Conservation (phyloP, 1,139 yeast species). For the Geotrichum histeridarum region DNA sequence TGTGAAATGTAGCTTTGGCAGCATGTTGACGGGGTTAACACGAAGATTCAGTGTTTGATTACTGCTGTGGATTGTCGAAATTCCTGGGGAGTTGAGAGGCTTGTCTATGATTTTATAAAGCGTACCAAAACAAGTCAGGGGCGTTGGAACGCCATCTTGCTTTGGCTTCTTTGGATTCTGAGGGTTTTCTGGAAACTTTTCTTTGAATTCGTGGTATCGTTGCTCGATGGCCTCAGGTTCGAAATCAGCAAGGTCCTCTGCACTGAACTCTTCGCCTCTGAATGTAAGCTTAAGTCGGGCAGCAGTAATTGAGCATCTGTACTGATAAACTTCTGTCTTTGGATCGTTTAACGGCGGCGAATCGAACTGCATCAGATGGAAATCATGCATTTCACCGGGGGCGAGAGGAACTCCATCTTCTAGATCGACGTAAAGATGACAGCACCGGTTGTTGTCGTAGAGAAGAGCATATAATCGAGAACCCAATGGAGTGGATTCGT, state of each 20-base stretch:
- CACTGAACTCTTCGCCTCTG: constrained; percentile 28
- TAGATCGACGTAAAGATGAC: constrained; percentile 7
- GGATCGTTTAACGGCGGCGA: constrained; percentile 7
- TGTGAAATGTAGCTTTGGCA: constrained; percentile 45
- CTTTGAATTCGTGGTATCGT: constrained; percentile 25
- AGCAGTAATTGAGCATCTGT: constrained; percentile 23
- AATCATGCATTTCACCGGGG: constrained; percentile 11
- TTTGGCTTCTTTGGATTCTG: constrained; percentile 8
- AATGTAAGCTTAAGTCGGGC: constrained; percentile 25
- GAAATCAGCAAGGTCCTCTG: constrained; percentile 26
- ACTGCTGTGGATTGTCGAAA: constrained; percentile 27
- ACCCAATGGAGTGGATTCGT: constrained; percentile 10
- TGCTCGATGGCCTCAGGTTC: constrained; percentile 23
- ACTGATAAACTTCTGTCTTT: constrained; percentile 21
- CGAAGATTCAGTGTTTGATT: constrained; percentile 32
- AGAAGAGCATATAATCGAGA: constrained; percentile 9
- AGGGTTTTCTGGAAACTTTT: constrained; percentile 24
- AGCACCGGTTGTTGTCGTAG: constrained; percentile 5
- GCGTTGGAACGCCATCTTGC: constrained; percentile 22
- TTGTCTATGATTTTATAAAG: constrained; percentile 28
- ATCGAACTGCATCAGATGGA: constrained; percentile 7
- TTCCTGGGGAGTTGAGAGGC: constrained; percentile 27
- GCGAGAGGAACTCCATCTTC: constrained; percentile 10
- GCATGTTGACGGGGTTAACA: constrained; percentile 45
- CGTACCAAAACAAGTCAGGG: constrained; percentile 28